These are phyloP conservation scores for Nephelium lappaceum DNA, from an alignment of 345 rosid genomes.

Conservation along the genomic window DNA sequence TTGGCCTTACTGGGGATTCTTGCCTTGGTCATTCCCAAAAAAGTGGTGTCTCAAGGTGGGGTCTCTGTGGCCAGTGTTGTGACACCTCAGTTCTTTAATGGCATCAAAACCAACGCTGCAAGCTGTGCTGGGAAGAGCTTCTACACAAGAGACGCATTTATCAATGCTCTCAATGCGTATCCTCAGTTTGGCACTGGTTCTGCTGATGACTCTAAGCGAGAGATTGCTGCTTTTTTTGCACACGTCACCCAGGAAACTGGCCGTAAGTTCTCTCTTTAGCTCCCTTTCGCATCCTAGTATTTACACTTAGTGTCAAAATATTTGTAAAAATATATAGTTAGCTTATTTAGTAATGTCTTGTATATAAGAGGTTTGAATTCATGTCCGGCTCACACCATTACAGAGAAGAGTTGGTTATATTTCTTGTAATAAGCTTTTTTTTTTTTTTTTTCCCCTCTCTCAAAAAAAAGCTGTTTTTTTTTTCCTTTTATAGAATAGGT, in stretches of 20 bases:
- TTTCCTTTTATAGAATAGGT: too few species aligned
- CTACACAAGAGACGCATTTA: constrained; percentile 44
- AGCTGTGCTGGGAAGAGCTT: constrained; percentile 45
- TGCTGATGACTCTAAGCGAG: constrained; percentile 42
- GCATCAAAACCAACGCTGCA: constrained; percentile 35
- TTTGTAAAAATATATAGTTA: too few species aligned
- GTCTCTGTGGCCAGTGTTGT: constrained; percentile 36
- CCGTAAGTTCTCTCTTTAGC: constrained; percentile 26
- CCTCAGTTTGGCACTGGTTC: constrained; percentile 42
- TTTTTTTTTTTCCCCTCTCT: too few species aligned
- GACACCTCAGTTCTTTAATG: constrained; percentile 42
- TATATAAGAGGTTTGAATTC: too few species aligned
- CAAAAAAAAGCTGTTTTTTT: too few species aligned
- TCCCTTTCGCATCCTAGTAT: not conserved
- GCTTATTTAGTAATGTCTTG: not conserved
- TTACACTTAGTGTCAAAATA: too few species aligned
- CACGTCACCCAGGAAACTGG: constrained; percentile 55
- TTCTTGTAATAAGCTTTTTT: too few species aligned
- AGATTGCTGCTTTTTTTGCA: constrained; percentile 55
- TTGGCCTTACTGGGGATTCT: not conserved
- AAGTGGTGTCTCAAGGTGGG: not conserved
- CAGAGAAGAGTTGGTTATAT: too few species aligned
- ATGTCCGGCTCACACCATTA: too few species aligned
- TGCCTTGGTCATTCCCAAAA: not conserved
- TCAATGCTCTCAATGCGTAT: constrained; percentile 28